Conservation (phyloP, 1,284 basidiomycete genomes). For the Baeospora myosura region DNA sequence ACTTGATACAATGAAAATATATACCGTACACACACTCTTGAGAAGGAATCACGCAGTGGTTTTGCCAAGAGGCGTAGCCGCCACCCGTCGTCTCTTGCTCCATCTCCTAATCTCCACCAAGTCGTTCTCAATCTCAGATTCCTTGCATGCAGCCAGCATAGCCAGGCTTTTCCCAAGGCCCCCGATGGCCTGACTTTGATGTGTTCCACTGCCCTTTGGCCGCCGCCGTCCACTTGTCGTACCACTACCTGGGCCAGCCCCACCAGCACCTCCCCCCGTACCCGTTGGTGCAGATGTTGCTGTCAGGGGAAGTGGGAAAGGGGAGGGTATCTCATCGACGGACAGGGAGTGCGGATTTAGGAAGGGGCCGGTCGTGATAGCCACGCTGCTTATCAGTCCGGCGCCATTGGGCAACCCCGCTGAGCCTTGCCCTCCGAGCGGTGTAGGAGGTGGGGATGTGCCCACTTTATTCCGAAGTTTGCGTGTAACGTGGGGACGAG, state of each 20-base stretch:
- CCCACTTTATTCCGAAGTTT: slow-evolving; percentile 73
- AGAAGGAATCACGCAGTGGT: too few relatives aligned
- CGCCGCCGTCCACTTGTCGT: slow-evolving; percentile 43
- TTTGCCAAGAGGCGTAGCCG: too few relatives aligned
- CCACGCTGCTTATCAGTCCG: slow-evolving; percentile 32
- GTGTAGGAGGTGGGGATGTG: slow-evolving; percentile 54
- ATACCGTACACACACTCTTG: too few relatives aligned
- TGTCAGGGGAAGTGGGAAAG: slow-evolving; percentile 71
- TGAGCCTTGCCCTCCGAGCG: slow-evolving; percentile 35
- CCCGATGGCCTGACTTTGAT: slow-evolving; percentile 45
- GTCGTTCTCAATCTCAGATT: slow-evolving; percentile 63
- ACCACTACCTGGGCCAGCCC: slow-evolving; percentile 26
- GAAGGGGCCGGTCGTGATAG: slow-evolving; percentile 59
- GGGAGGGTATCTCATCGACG: slow-evolving; percentile 75
- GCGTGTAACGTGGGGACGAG: slow-evolving; percentile 70
- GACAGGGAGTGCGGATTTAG: slow-evolving; percentile 73
- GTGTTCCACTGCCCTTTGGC: slow-evolving; percentile 49
- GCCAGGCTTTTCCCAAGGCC: slow-evolving; percentile 60
- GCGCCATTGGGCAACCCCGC: slow-evolving; percentile 26
- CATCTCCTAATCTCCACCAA: slow-evolving; percentile 62
- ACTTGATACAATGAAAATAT: too few relatives aligned
- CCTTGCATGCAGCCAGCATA: slow-evolving; percentile 48
- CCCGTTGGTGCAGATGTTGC: slow-evolving; percentile 32
- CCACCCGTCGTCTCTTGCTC: slow-evolving; percentile 59
- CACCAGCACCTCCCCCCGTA: slow-evolving; percentile 26